Conservation (phyloP, 2,329 filamentous ascomycete genomes). For the Macroventuria anomochaeta region DNA sequence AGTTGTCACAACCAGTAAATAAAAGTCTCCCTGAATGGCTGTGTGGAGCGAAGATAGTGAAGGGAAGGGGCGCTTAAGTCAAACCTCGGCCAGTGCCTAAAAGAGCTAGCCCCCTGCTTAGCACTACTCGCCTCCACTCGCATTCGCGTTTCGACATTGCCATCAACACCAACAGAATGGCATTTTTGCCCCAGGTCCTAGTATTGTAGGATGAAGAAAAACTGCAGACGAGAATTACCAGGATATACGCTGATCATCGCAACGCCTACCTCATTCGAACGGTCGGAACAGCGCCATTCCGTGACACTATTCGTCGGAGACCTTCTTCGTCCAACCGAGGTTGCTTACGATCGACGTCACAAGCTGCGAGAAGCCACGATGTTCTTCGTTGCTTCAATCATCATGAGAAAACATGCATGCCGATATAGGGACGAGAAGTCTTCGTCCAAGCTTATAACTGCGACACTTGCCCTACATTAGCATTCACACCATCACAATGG, state of each 20-base stretch:
- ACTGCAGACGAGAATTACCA: not conserved
- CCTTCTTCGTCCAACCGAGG: constrained; percentile 2
- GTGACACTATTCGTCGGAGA: not conserved
- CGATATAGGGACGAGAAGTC: not conserved
- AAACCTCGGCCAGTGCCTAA: not conserved
- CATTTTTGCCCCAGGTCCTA: not conserved
- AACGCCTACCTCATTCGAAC: not conserved
- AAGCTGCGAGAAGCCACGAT: not conserved
- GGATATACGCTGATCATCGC: not conserved
- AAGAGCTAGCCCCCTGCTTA: not conserved
- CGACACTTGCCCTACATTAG: not conserved
- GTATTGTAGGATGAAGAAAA: not conserved
- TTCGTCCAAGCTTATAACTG: not conserved
- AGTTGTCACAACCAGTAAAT: not conserved
- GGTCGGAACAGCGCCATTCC: not conserved
- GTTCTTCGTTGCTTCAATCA: not conserved
- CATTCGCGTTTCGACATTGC: not conserved
- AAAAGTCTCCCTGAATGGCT: not conserved
- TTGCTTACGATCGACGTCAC: not conserved
- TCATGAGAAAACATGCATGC: not conserved
- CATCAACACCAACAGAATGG: not conserved
- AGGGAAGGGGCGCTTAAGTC: not conserved
- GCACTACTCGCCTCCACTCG: not conserved
- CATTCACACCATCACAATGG: constrained; percentile 17
- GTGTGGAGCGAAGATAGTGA: not conserved